Base-by-base conservation (phyloP, 2,329 filamentous ascomycete species). In the Aspergillus glaucus region DNA sequence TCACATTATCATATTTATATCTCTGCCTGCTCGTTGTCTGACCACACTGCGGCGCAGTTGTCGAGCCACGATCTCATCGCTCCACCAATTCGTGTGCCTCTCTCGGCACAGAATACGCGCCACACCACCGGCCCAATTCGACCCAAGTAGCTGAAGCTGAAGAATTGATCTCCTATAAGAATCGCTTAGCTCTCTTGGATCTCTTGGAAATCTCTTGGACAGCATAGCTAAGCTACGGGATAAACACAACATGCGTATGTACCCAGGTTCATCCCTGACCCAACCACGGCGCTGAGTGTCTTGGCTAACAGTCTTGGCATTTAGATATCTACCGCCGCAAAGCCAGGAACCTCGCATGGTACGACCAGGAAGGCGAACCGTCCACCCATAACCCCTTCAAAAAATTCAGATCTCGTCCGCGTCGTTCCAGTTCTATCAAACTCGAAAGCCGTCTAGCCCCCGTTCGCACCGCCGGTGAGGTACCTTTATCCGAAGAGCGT, bases 321-420 rank as follows among this genome's bases (percentile, higher is more conserved):
- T 1, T n/a, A 74, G 71, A 73, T 54, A 70, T 63, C 54, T 69
- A 68, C 49, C 65, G 67, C 42, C 61, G 65, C 34, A 56, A 64
- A 51, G 70, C 70, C 48, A 64, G 62, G 30, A 60, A 61, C 15
- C 58, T 67, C 45, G 70, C 71, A 39, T 73, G 71, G 70, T 72
- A 71, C 50, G 67, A 69, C 48, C 56, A 65, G 12, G 66, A 70
- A 30, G 68, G 62, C 47, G 63, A 69, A 47, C 56, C 60, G 5
- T 56, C 66, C 6, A 65, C 56, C 4, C 62, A 63, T 46, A 74
- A 74, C 46, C 71, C 71, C 14, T 73, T 72, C 52, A 68, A 68
- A 45, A 72, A 71, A 47, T 64, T 68, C 52, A 62, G 62, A 36
- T 44, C 56, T 30, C 61, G 57, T 22, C 59, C 58, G 12, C 59